Conservation (phyloP, 805 yeast genomes). For the Ogataea nitratoaversa region DNA sequence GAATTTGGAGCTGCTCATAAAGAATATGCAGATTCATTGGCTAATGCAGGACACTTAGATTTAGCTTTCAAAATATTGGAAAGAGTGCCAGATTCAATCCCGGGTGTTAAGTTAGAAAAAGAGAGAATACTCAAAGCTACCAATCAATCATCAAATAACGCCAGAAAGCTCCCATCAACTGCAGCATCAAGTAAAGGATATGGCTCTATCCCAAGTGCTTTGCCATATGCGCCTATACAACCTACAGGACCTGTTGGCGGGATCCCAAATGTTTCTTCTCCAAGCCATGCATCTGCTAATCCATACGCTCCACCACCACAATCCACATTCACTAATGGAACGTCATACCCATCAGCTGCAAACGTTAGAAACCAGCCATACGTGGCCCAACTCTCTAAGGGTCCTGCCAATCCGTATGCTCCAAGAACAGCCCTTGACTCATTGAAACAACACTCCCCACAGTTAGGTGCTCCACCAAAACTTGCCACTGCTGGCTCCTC, state of each 20-base stretch:
- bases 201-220: not conserved
- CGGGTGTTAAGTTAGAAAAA: conserved; percentile 66
- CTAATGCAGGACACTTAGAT: conserved; percentile 79
- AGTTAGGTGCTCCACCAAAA: conserved; percentile 7
- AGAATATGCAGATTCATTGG: conserved; percentile 77
- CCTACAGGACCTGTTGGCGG: conserved; percentile 1
- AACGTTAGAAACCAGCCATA: conserved; percentile 1
- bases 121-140: conserved; percentile 75
- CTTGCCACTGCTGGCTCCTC: conserved; percentile 17
- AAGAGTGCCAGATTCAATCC: conserved; percentile 69
- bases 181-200: conserved; percentile 5
- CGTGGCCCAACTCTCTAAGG: not conserved
- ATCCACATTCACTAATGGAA: too few relatives aligned
- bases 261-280: conserved; percentile 5
- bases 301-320: conserved; percentile 19
- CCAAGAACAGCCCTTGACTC: conserved; percentile 34
- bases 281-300: conserved; percentile 17
- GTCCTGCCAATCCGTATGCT: conserved; percentile 28
- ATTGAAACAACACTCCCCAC: conserved; percentile 22
- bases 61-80: conserved; percentile 69
- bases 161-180: too few relatives aligned
- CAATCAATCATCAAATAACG: too few relatives aligned
- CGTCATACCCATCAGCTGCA: not conserved
- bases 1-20: conserved; percentile 58
- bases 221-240: not conserved